phyloP scores from a whole-genome alignment of 371 early-diverging fungal genomes.

The Cokeromyces recurvatus region DNA sequence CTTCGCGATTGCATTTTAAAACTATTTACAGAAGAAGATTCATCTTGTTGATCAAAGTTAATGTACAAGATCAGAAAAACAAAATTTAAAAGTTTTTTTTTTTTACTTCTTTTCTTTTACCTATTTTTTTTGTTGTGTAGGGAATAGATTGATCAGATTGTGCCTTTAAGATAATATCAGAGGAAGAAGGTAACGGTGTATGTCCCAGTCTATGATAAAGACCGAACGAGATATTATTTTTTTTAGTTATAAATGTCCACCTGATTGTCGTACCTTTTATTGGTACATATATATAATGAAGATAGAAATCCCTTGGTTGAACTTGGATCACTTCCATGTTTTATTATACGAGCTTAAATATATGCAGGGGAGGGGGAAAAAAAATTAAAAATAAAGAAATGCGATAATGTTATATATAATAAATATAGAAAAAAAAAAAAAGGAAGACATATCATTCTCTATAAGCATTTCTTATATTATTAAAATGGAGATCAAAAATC shows the following conservation, averaged over 20 bases:
- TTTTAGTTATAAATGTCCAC: constrained; percentile 88
- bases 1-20: not conserved
- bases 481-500: too few relatives aligned
- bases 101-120: not conserved
- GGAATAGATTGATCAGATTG: not conserved
- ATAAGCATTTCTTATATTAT: too few relatives aligned
- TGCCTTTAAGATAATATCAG: constrained; percentile 4
- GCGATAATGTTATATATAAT: too few relatives aligned
- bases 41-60: too few relatives aligned
- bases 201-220: constrained; percentile 43
- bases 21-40: not conserved
- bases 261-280: constrained; percentile 61
- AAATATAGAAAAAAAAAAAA: too few relatives aligned
- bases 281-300: constrained; percentile 72
- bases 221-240: constrained; percentile 84
- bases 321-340: constrained; percentile 72
- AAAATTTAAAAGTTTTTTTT: too few relatives aligned
- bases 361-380: too few relatives aligned
- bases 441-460: too few relatives aligned
- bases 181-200: constrained; percentile 13
- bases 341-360: too few relatives aligned
- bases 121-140: not conserved
- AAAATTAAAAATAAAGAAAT: too few relatives aligned
- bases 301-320: constrained; percentile 68
- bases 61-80: too few relatives aligned